Conservation (phyloP, 2,329 filamentous ascomycete species). For the Cadophora gregata region DNA sequence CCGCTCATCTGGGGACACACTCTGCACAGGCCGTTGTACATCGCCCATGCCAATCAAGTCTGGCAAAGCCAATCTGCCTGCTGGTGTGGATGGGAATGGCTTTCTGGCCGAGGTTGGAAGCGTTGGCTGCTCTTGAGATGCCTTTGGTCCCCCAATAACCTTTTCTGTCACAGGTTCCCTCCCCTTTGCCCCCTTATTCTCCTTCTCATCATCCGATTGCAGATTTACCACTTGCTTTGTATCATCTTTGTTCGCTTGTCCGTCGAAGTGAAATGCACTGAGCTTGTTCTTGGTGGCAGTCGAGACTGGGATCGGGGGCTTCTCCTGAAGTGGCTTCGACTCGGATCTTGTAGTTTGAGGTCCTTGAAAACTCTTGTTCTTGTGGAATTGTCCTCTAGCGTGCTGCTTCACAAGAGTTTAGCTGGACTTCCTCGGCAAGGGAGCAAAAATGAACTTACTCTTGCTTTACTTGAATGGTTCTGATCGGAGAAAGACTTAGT, state of each 20-base stretch:
- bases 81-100: constrained; percentile 53
- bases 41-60: constrained; percentile 57
- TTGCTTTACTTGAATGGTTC: constrained; percentile 43
- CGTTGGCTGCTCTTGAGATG: constrained; percentile 24
- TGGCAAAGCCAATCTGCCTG: constrained; percentile 60
- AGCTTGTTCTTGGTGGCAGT: constrained; percentile 66
- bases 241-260: constrained; percentile 34
- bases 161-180: background rate
- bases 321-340: constrained; percentile 39
- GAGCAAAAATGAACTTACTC: constrained; percentile 27
- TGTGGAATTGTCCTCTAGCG: constrained; percentile 38
- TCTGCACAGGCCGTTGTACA: constrained; percentile 51
- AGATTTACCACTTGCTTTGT: constrained; percentile 33
- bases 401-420: constrained; percentile 30
- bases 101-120: constrained; percentile 37
- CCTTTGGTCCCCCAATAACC: constrained; percentile 2
- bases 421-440: background rate
- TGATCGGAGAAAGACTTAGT: constrained; percentile 47
- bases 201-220: constrained; percentile 38
- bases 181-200: constrained; percentile 32
- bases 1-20: constrained; percentile 64
- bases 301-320: constrained; percentile 48
- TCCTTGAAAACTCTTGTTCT: constrained; percentile 43
- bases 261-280: constrained; percentile 60
- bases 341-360: constrained; percentile 29